Evolutionary conservation across 257 asterid species (phyloP).

Genomic region (Jacaranda mimosifolia): DNA sequence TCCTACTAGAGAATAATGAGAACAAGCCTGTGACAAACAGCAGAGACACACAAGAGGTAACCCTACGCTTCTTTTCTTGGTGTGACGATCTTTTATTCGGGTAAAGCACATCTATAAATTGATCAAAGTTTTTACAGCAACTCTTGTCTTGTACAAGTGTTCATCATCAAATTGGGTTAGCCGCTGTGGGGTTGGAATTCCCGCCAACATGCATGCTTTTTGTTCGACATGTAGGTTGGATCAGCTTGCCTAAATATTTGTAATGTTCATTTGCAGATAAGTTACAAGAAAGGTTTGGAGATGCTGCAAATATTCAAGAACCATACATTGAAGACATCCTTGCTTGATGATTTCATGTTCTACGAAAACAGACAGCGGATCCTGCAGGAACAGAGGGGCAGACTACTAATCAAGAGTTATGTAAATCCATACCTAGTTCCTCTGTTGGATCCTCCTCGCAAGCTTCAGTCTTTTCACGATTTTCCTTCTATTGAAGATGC

Average conservation of each 20-base stretch:
- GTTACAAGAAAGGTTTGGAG: conserved; percentile 76
- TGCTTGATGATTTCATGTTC: conserved; percentile 91
- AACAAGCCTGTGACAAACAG: conserved; percentile 95
- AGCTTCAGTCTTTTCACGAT: conserved; percentile 47
- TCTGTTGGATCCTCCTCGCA: conserved; percentile 67
- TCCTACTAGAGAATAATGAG: conserved; percentile 90
- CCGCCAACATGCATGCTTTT: neutral
- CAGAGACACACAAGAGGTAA: conserved; percentile 97
- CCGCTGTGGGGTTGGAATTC: too few relatives aligned
- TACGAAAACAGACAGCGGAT: conserved; percentile 83
- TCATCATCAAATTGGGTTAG: too few relatives aligned
- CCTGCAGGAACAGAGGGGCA: conserved; percentile 77
- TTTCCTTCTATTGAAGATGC: conserved; percentile 44
- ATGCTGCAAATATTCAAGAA: conserved; percentile 78
- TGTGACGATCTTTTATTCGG: neutral
- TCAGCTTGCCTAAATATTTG: neutral
- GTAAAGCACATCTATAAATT: too few relatives aligned
- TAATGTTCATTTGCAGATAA: conserved; percentile 55
- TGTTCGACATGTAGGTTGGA: neutral
- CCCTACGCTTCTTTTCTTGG: conserved; percentile 12
- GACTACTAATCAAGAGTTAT: conserved; percentile 60
- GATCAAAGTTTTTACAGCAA: too few relatives aligned
- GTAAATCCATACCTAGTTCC: conserved; percentile 64
- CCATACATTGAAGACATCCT: conserved; percentile 62
- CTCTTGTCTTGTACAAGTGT: too few relatives aligned